These are phyloP conservation scores for Aspergillus conjunctus DNA, from an alignment of 495 filamentous ascomycete genomes.

Conservation along the genomic window DNA sequence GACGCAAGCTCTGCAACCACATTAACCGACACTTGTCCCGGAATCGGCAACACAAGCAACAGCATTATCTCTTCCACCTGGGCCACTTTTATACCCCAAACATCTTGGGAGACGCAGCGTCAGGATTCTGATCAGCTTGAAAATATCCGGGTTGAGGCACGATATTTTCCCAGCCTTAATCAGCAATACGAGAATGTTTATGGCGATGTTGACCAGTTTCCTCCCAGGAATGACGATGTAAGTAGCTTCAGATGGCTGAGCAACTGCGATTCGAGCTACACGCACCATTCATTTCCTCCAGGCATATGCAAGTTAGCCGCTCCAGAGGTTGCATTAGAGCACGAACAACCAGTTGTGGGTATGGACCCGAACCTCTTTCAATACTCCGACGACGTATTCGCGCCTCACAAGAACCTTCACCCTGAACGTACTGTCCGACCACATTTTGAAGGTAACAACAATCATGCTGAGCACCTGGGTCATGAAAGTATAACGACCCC, in stretches of 20 bases:
- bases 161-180: background rate
- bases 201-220: slow-evolving; percentile 10
- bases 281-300: slow-evolving; percentile 9
- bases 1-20: slow-evolving; percentile 11
- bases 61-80: slow-evolving; percentile 14
- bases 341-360: background rate
- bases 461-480: background rate
- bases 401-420: background rate
- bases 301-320: slow-evolving; percentile 4
- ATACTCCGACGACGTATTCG: background rate
- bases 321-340: background rate
- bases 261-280: background rate
- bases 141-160: slow-evolving; percentile 8
- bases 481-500: slow-evolving; percentile 1
- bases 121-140: background rate
- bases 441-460: background rate
- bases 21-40: slow-evolving; percentile 3
- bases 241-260: slow-evolving; percentile 8
- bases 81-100: slow-evolving; percentile 4
- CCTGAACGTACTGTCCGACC: slow-evolving; percentile 1
- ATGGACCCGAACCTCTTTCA: background rate
- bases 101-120: slow-evolving; percentile 4
- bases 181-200: slow-evolving; percentile 7
- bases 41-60: slow-evolving; percentile 6
- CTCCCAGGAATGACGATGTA: background rate